Conservation (phyloP, 2,329 filamentous ascomycete species). For the Xenoacremonium recifei region DNA sequence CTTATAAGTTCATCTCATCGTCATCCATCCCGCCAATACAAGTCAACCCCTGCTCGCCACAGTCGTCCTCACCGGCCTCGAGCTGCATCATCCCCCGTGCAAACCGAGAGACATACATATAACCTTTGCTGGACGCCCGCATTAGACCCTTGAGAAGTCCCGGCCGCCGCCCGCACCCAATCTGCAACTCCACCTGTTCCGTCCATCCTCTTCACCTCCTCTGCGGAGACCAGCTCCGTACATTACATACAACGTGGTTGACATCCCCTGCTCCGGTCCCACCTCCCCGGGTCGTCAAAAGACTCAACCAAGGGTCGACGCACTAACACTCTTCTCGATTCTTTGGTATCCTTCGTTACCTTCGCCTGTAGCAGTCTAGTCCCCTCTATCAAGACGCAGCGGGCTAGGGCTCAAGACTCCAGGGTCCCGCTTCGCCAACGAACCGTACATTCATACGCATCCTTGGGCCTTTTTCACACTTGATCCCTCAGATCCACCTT, state of each 20-base stretch:
- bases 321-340: constrained; percentile 13
- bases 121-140: not conserved
- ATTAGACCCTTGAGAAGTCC: too few species aligned
- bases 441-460: too few species aligned
- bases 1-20: too few species aligned
- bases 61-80: not conserved
- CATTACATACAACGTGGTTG: constrained; percentile 1
- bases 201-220: constrained; percentile 10
- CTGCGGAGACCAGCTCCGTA: constrained; percentile 12
- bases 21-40: not conserved
- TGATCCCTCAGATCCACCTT: too few species aligned
- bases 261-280: constrained; percentile 19
- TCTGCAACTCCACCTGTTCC: too few species aligned
- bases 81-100: not conserved
- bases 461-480: too few species aligned
- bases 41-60: not conserved
- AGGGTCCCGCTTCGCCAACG: not conserved
- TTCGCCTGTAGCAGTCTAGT: constrained; percentile 30
- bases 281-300: constrained; percentile 18
- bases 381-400: constrained; percentile 16
- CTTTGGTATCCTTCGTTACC: constrained; percentile 27
- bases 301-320: constrained; percentile 9
- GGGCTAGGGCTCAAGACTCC: not conserved
- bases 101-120: not conserved
- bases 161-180: too few species aligned